Percentiles rank a stretch among this genome's conserved stretches.
phyloP scores from a whole-genome alignment of 2,329 filamentous ascomycete genomes.

The Ascochyta viciae-villosae region DNA sequence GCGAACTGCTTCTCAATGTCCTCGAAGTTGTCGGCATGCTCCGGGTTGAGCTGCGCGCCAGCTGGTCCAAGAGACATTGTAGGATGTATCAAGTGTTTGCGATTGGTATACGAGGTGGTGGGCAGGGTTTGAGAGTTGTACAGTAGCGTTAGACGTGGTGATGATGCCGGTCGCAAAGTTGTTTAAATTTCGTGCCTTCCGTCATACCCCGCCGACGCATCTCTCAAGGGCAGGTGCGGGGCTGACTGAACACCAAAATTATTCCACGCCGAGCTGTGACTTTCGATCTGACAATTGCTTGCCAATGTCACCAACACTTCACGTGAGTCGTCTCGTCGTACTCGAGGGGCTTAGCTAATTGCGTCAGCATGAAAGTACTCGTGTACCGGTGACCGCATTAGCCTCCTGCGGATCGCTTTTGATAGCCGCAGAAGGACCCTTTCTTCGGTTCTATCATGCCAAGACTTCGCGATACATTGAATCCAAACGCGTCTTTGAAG shows the following conservation, averaged over 20 bases:
- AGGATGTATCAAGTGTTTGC: not conserved
- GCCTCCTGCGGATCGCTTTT: conserved; percentile 47
- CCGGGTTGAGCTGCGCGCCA: conserved; percentile 50
- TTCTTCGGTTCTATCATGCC: conserved; percentile 49
- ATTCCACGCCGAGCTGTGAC: conserved; percentile 28
- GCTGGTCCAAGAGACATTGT: conserved; percentile 46
- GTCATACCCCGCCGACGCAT: conserved; percentile 33
- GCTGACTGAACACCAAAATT: conserved; percentile 45
- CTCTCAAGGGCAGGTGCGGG: conserved; percentile 26
- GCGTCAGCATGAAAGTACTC: conserved; percentile 47
- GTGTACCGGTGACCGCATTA: conserved; percentile 56
- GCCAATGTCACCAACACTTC: conserved; percentile 46
- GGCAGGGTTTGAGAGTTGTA: not conserved
- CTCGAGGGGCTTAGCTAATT: conserved; percentile 20
- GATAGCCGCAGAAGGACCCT: conserved; percentile 54
- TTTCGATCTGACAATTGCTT: conserved; percentile 16
- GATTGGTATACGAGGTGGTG: not conserved
- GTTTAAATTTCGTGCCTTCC: conserved; percentile 28
- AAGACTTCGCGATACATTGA: conserved; percentile 31
- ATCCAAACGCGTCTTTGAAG: conserved; percentile 63
- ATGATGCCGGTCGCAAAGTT: conserved; percentile 25
- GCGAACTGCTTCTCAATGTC: conserved; percentile 99
- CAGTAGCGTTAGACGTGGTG: not conserved
- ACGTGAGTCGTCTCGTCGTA: conserved; percentile 31
- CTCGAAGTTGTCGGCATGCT: conserved; percentile 73